These are phyloP conservation scores for Neurospora sp. DNA, from an alignment of 495 filamentous ascomycete genomes.

Conservation along the genomic window DNA sequence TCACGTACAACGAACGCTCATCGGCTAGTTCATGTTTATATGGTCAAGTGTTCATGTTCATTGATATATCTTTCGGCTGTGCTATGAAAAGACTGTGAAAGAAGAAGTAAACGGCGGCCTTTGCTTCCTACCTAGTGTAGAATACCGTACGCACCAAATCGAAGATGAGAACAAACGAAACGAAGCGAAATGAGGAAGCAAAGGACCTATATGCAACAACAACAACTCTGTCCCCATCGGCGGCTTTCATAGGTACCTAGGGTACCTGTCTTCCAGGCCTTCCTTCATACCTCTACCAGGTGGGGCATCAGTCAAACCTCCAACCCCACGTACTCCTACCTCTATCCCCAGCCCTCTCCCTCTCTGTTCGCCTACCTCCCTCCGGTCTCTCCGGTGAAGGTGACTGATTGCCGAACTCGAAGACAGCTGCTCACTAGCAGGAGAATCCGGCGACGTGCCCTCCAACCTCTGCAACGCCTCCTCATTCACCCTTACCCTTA, in stretches of 20 bases:
- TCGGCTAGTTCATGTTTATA: not conserved
- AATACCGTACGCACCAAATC: not conserved
- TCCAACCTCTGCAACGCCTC: not conserved
- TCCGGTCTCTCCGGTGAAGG: not conserved
- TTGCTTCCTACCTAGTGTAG: not conserved
- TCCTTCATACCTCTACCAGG: too few species aligned
- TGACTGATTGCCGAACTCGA: not conserved
- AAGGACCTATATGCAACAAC: not conserved
- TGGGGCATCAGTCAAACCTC: not conserved
- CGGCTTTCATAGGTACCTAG: too few species aligned
- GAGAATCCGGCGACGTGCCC: not conserved
- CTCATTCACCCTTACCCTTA: not conserved
- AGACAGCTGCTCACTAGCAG: not conserved
- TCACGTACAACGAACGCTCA: too few species aligned
- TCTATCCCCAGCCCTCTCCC: not conserved
- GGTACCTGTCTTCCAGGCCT: too few species aligned
- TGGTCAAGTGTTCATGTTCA: not conserved
- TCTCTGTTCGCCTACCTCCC: not conserved
- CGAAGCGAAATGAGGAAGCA: not conserved
- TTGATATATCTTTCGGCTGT: not conserved
- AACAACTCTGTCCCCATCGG: not conserved
- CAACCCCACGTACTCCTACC: not conserved
- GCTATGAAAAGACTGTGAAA: not conserved
- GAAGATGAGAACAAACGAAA: not conserved
- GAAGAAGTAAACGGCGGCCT: too few species aligned